A percentile compares a stretch with the other conserved stretches of the same genome.
Conservation (phyloP, 2,329 filamentous ascomycete species). For the Aspergillus candidus region DNA sequence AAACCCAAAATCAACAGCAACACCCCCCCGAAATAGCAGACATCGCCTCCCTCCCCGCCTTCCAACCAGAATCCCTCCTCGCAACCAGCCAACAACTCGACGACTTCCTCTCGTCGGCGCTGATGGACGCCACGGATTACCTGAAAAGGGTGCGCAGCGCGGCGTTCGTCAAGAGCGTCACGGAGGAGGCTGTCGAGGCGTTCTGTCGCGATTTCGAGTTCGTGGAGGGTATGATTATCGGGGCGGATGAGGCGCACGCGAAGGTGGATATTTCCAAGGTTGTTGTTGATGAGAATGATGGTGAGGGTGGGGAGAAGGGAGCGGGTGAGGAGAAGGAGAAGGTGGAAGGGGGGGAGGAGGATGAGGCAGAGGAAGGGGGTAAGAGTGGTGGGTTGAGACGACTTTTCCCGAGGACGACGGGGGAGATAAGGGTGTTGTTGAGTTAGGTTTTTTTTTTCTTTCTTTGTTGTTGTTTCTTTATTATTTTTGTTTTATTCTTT, state of each 20-base stretch:
- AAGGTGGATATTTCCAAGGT: slow-evolving; percentile 24
- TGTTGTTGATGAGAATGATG: slow-evolving; percentile 25
- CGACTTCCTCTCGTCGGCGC: slow-evolving; percentile 82
- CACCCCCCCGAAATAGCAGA: slow-evolving; percentile 47
- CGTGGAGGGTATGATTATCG: slow-evolving; percentile 56
- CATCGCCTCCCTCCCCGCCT: slow-evolving; percentile 49
- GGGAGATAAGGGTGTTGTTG: slow-evolving; percentile 58
- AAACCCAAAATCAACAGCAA: slow-evolving; percentile 14
- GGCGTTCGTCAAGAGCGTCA: slow-evolving; percentile 65
- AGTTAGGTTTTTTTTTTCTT: slow-evolving; percentile 36
- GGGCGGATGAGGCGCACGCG: slow-evolving; percentile 49
- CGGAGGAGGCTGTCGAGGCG: slow-evolving; percentile 71
- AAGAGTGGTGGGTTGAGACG: slow-evolving; percentile 43
- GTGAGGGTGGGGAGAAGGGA: slow-evolving; percentile 15
- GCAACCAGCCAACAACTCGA: slow-evolving; percentile 71
- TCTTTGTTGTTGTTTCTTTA: neutral
- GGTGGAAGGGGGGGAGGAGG: slow-evolving; percentile 24
- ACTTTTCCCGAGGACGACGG: slow-evolving; percentile 58
- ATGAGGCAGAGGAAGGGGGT: slow-evolving; percentile 31
- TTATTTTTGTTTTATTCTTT: slow-evolving; percentile 3
- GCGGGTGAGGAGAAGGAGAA: slow-evolving; percentile 26
- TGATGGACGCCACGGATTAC: slow-evolving; percentile 85
- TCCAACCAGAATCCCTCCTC: slow-evolving; percentile 57
- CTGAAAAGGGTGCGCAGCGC: slow-evolving; percentile 68
- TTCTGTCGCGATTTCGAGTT: slow-evolving; percentile 83